Percentiles rank a stretch among this genome's conserved stretches.
Conservation (phyloP, 164 flowering plant species). For the Tetrastigma voinierianum region DNA sequence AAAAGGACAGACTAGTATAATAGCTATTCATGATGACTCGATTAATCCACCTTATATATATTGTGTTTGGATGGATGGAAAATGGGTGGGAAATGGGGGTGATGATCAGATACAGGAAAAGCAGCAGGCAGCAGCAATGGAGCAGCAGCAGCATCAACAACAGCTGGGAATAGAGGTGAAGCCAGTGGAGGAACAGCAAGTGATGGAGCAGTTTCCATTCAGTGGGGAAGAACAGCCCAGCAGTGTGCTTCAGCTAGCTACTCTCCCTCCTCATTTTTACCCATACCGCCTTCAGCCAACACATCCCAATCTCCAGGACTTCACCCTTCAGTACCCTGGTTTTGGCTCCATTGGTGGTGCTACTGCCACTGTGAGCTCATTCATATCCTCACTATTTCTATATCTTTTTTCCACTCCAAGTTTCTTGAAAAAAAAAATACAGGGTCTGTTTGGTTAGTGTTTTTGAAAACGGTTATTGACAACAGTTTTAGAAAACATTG, state of each 20-base stretch:
- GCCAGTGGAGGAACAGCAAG: slow-evolving; percentile 23
- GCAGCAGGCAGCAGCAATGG: slow-evolving; percentile 29
- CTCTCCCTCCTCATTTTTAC: slow-evolving; percentile 22
- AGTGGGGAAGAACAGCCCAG: slow-evolving; percentile 36
- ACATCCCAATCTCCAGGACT: slow-evolving; percentile 52
- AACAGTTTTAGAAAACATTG: too few species aligned
- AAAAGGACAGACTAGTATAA: too few species aligned
- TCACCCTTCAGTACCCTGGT: slow-evolving; percentile 15
- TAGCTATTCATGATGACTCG: too few species aligned
- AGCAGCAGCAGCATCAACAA: slow-evolving; percentile 22
- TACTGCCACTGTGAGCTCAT: too few species aligned
- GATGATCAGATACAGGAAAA: slow-evolving; percentile 21
- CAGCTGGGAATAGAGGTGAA: slow-evolving; percentile 24
- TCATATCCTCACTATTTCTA: too few species aligned
- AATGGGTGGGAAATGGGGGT: too few species aligned
- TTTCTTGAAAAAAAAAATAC: too few species aligned
- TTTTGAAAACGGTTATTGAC: too few species aligned
- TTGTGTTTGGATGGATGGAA: too few species aligned
- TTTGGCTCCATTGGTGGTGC: neutral
- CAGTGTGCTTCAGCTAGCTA: slow-evolving; percentile 42
- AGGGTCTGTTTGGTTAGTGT: too few species aligned
- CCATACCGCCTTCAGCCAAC: slow-evolving; percentile 45
- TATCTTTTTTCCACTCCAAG: too few species aligned
- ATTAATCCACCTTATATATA: too few species aligned
- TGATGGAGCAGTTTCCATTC: slow-evolving; percentile 45